Conservation (phyloP, 257 asterid species). For the Voacanga thouarsii region DNA sequence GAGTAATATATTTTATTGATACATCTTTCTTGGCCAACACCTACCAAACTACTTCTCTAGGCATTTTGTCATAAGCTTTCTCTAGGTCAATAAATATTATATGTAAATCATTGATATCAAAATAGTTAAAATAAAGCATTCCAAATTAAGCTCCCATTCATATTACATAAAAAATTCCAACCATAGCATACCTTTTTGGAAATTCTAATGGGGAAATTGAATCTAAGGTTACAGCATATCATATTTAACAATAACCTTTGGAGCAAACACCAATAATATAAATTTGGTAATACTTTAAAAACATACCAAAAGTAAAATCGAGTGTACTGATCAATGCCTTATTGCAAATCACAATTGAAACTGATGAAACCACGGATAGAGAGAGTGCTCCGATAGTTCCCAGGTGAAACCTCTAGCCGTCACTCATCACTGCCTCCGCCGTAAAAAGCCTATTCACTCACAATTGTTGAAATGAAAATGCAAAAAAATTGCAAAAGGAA, state of each 20-base stretch:
- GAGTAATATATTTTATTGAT: no score
- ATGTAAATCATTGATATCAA: no score
- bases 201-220: not conserved
- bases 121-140: not conserved
- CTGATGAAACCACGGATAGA: constrained; percentile 51
- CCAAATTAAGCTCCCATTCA: not conserved
- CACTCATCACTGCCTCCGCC: constrained; percentile 27
- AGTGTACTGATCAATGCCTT: constrained; percentile 52
- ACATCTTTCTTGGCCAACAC: no score
- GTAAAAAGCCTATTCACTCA: not conserved
- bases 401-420: constrained; percentile 44
- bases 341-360: constrained; percentile 54
- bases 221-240: not conserved
- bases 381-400: constrained; percentile 49
- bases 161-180: not conserved
- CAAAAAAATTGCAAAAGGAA: no score
- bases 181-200: not conserved
- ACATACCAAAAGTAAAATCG: constrained; percentile 48
- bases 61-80: no score
- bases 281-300: not conserved
- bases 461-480: no score
- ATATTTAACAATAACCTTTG: not conserved
- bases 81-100: no score
- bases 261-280: not conserved
- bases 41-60: no score